Percentiles rank a stretch among this genome's conserved stretches.
Evolutionary conservation across 192 early-diverging fungal genomes (phyloP).

Genomic region (Podila horticola): DNA sequence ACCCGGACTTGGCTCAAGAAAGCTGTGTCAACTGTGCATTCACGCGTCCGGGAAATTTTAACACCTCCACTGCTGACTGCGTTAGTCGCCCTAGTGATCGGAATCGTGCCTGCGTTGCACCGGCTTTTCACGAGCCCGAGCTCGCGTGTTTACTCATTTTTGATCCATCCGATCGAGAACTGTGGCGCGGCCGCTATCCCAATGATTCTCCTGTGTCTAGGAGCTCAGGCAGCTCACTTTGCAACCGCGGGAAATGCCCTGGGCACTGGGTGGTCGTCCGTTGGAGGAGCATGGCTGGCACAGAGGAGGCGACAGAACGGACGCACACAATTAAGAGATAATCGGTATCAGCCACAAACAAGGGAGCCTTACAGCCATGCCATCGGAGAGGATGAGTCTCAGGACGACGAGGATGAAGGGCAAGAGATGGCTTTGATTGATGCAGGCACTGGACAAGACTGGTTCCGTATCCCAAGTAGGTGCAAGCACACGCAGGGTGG

Average conservation of each 20-base stretch:
- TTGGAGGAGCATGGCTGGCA: no score
- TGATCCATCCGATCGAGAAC: constrained; percentile 74
- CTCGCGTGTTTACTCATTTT: constrained; percentile 63
- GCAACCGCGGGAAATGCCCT: constrained; percentile 1
- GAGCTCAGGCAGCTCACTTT: constrained; percentile 66
- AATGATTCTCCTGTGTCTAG: constrained; percentile 79
- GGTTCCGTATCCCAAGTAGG: no score
- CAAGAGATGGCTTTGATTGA: no score
- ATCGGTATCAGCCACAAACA: no score
- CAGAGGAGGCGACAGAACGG: no score
- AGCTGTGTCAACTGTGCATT: neutral
- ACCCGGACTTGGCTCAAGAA: neutral
- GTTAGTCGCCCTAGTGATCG: constrained; percentile 69
- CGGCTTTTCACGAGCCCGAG: constrained; percentile 65
- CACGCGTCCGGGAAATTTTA: constrained; percentile 52
- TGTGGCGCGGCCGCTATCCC: constrained; percentile 85
- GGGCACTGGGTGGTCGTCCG: no score
- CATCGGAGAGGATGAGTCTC: no score
- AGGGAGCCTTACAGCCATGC: no score
- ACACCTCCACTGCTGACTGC: constrained; percentile 82
- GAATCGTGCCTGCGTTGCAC: constrained; percentile 72
- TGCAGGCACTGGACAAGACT: no score
- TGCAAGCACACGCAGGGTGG: no score
- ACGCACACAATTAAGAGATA: no score
- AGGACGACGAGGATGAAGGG: no score